Percentiles rank a stretch among this genome's conserved stretches.
Evolutionary conservation across 1,284 basidiomycete species (phyloP).

Genomic region (Fomitopsis betulina): DNA sequence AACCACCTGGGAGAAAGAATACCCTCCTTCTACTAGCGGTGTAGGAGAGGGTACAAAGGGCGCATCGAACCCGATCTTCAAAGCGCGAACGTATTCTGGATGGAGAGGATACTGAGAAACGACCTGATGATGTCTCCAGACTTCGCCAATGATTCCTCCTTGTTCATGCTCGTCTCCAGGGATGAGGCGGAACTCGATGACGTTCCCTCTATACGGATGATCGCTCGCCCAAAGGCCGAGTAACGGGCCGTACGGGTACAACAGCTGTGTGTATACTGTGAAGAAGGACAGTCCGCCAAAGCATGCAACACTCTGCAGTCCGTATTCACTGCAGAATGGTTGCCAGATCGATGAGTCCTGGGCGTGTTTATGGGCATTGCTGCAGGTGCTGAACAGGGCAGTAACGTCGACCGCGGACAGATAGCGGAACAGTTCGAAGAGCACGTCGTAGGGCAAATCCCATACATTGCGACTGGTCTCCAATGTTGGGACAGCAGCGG

Average conservation of each 20-base stretch:
- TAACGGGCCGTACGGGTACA: conserved; percentile 20
- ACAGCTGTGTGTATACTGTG: conserved; percentile 17
- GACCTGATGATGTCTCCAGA: conserved; percentile 14
- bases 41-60: not conserved
- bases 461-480: not conserved
- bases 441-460: conserved; percentile 18
- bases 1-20: not conserved
- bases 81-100: conserved; percentile 12
- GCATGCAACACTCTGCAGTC: conserved; percentile 12
- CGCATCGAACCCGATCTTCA: conserved; percentile 19
- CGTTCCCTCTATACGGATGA: conserved; percentile 17
- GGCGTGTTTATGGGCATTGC: conserved; percentile 9
- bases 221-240: conserved; percentile 24
- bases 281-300: conserved; percentile 14
- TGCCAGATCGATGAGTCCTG: conserved; percentile 19
- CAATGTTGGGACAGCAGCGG: not conserved
- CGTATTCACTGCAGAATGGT: conserved; percentile 13
- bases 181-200: conserved; percentile 22
- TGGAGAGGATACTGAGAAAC: conserved; percentile 4
- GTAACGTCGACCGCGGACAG: conserved; percentile 12
- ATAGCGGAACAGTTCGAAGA: conserved; percentile 14
- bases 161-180: conserved; percentile 12
- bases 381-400: conserved; percentile 18
- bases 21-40: not conserved
- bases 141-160: conserved; percentile 21